Percentiles rank a stretch among this genome's conserved stretches.
Evolutionary conservation across 768 basidiomycete genomes (phyloP).

Genomic region (Mycena epipterygia): DNA sequence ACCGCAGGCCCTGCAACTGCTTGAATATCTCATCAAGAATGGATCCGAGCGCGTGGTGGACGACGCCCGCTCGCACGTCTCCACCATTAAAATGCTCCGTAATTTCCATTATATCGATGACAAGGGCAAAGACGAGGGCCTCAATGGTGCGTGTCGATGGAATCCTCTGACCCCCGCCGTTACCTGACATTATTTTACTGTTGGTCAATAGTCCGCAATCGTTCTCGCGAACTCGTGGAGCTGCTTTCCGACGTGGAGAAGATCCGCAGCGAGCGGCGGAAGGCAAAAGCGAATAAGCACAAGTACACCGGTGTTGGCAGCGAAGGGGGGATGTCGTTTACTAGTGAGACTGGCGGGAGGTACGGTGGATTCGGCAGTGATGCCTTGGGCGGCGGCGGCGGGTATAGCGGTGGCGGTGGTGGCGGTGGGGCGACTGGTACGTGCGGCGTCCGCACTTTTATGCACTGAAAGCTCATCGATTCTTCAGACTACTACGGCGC

Average conservation of each 20-base stretch:
- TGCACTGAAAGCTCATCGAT: slow-evolving; percentile 5
- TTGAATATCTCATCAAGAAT: slow-evolving; percentile 97
- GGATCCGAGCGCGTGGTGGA: slow-evolving; percentile 98
- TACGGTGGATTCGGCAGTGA: slow-evolving; percentile 64
- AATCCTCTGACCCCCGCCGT: not conserved
- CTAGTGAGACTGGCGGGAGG: slow-evolving; percentile 61
- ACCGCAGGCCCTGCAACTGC: slow-evolving; percentile 85
- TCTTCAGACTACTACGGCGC: slow-evolving; percentile 44
- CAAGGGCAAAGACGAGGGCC: slow-evolving; percentile 97
- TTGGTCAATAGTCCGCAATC: slow-evolving; percentile 83
- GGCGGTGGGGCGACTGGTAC: slow-evolving; percentile 48
- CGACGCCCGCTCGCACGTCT: slow-evolving; percentile 94
- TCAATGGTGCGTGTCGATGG: slow-evolving; percentile 78
- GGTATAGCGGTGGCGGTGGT: slow-evolving; percentile 62
- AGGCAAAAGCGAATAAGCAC: slow-evolving; percentile 90
- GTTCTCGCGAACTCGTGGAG: slow-evolving; percentile 93
- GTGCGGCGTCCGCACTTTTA: slow-evolving; percentile 8
- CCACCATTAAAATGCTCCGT: slow-evolving; percentile 96
- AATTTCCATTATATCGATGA: slow-evolving; percentile 99
- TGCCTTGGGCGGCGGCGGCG: no score
- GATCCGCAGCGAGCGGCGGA: slow-evolving; percentile 90
- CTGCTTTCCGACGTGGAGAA: slow-evolving; percentile 92
- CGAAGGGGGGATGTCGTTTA: slow-evolving; percentile 72
- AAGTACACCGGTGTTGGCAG: slow-evolving; percentile 93
- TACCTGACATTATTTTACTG: no score